These are phyloP conservation scores for Solanum tacnaense DNA, from an alignment of 257 asterid genomes.

Conservation along the genomic window DNA sequence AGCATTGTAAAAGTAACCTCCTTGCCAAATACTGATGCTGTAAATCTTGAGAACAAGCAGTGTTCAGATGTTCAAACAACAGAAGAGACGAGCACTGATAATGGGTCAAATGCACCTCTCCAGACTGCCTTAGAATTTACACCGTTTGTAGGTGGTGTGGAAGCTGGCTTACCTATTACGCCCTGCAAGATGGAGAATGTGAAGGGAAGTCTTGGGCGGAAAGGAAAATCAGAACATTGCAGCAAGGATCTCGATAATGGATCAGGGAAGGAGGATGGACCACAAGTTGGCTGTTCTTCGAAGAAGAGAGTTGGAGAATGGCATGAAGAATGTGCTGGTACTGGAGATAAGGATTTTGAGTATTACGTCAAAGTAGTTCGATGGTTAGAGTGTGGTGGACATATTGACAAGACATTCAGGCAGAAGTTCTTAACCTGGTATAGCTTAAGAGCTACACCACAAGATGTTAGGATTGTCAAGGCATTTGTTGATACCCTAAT, in stretches of 20 bases:
- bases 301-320: slow-evolving; percentile 57
- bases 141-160: slow-evolving; percentile 21
- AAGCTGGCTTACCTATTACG: slow-evolving; percentile 38
- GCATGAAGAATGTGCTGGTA: slow-evolving; percentile 36
- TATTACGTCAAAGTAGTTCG: slow-evolving; percentile 77
- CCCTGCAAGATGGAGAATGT: slow-evolving; percentile 49
- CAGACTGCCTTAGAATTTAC: slow-evolving; percentile 36
- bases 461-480: slow-evolving; percentile 59
- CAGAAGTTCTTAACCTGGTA: slow-evolving; percentile 94
- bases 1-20: slow-evolving; percentile 19
- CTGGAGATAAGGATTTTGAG: slow-evolving; percentile 63
- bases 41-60: slow-evolving; percentile 17
- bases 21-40: slow-evolving; percentile 4
- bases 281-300: slow-evolving; percentile 63
- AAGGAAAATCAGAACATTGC: slow-evolving; percentile 17
- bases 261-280: slow-evolving; percentile 41
- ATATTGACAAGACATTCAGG: slow-evolving; percentile 51
- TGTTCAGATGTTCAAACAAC: slow-evolving; percentile 19
- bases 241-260: slow-evolving; percentile 26
- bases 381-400: slow-evolving; percentile 77
- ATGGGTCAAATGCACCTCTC: slow-evolving; percentile 29
- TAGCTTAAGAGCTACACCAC: slow-evolving; percentile 71
- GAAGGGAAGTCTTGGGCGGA: slow-evolving; percentile 35
- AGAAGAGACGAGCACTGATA: slow-evolving; percentile 36
- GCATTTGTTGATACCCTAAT: slow-evolving; percentile 58